A percentile compares a stretch with the other conserved stretches of the same genome.
Conservation (phyloP, 441 rosid genomes). For the Gossypium aridum region DNA sequence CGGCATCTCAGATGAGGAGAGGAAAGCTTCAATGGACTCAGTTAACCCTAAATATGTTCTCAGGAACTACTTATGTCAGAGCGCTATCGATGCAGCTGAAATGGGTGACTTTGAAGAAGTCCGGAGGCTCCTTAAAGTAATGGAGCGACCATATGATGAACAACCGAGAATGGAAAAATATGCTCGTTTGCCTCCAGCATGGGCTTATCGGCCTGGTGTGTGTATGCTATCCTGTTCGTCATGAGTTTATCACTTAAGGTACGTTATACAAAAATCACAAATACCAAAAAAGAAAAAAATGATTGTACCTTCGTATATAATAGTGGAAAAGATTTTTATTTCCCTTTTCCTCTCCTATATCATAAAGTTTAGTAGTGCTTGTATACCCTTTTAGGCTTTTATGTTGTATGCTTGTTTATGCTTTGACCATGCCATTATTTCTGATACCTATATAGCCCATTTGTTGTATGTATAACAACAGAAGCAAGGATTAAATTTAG, state of each 20-base stretch:
- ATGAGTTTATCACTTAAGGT: slow-evolving; percentile 22
- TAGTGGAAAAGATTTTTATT: slow-evolving; percentile 10
- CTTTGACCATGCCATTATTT: background rate
- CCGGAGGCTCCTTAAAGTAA: slow-evolving; percentile 62
- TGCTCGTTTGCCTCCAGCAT: slow-evolving; percentile 93
- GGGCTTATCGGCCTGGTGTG: slow-evolving; percentile 99
- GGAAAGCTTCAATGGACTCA: slow-evolving; percentile 77
- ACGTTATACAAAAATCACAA: slow-evolving; percentile 15
- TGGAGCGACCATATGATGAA: slow-evolving; percentile 76
- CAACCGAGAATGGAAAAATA: slow-evolving; percentile 97
- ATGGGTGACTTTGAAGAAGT: slow-evolving; percentile 80
- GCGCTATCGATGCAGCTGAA: slow-evolving; percentile 88
- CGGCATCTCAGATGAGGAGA: slow-evolving; percentile 68
- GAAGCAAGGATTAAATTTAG: too few species aligned
- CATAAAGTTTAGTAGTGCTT: background rate
- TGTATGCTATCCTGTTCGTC: slow-evolving; percentile 98
- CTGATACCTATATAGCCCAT: background rate
- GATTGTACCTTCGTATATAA: slow-evolving; percentile 21
- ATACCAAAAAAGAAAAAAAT: background rate
- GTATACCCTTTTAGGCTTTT: background rate
- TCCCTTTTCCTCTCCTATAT: background rate
- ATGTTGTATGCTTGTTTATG: background rate
- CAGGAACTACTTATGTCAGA: slow-evolving; percentile 86
- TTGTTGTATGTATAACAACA: background rate
- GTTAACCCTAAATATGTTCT: slow-evolving; percentile 84